phyloP scores from a whole-genome alignment of 129 eudicot genomes.

The Helianthus annuus region HanXRQr2.0-SUNRISE NC_035436.2:134176987-134177486 shows the following conservation, averaged over 20 bases:
- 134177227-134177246: constrained; percentile 54
- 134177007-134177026: constrained; percentile 41
- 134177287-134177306: constrained; percentile 59
- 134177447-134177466: constrained; percentile 43
- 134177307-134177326: constrained; percentile 78
- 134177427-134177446: neutral
- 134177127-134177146: constrained; percentile 64
- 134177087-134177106: constrained; percentile 64
- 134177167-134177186: constrained; percentile 52
- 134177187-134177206: constrained; percentile 49
- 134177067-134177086: constrained; percentile 63
- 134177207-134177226: constrained; percentile 49
- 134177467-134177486: constrained; percentile 38
- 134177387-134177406: constrained; percentile 69
- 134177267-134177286: constrained; percentile 41
- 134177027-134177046: constrained; percentile 34
- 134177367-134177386: constrained; percentile 75
- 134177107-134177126: constrained; percentile 82
- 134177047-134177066: constrained; percentile 50
- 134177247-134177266: constrained; percentile 45
- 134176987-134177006: constrained; percentile 85
- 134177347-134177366: constrained; percentile 50
- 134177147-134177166: constrained; percentile 47
- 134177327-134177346: constrained; percentile 66
- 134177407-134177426: constrained; percentile 64